Conservation (phyloP, 2,329 filamentous ascomycete species). For the Saccharata proteae region DNA sequence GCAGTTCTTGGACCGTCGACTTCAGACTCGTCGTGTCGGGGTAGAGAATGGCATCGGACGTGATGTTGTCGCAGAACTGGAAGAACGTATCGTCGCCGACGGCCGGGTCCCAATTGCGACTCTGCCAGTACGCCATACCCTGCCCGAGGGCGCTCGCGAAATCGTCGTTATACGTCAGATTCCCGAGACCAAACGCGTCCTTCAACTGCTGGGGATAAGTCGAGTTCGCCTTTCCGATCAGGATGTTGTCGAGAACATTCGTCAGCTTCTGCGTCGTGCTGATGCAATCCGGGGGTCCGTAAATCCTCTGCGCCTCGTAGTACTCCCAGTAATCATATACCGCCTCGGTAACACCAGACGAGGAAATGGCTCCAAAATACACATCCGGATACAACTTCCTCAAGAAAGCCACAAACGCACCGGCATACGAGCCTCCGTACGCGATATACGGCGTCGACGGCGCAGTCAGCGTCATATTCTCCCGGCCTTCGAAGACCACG, state of each 20-base stretch:
- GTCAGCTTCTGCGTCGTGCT: slow-evolving; percentile 48
- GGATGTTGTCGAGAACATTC: slow-evolving; percentile 47
- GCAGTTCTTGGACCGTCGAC: slow-evolving; percentile 30
- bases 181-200: slow-evolving; percentile 37
- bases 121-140: slow-evolving; percentile 42
- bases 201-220: slow-evolving; percentile 37
- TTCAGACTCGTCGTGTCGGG: slow-evolving; percentile 25
- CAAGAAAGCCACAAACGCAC: slow-evolving; percentile 65
- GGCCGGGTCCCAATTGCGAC: slow-evolving; percentile 47
- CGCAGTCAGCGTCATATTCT: slow-evolving; percentile 54
- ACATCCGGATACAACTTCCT: slow-evolving; percentile 65
- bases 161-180: slow-evolving; percentile 39
- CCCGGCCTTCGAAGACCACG: slow-evolving; percentile 57
- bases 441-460: slow-evolving; percentile 58
- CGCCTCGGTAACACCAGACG: slow-evolving; percentile 65
- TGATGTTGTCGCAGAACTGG: slow-evolving; percentile 46
- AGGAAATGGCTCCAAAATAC: slow-evolving; percentile 69
- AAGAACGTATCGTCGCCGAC: slow-evolving; percentile 37
- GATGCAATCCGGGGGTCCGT: slow-evolving; percentile 51
- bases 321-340: slow-evolving; percentile 66
- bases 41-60: slow-evolving; percentile 32
- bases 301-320: slow-evolving; percentile 45
- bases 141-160: slow-evolving; percentile 37
- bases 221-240: slow-evolving; percentile 36
- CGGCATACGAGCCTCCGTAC: slow-evolving; percentile 78